Conservation (phyloP, 495 filamentous ascomycete species). For the Annulohypoxylon bovei region DNA sequence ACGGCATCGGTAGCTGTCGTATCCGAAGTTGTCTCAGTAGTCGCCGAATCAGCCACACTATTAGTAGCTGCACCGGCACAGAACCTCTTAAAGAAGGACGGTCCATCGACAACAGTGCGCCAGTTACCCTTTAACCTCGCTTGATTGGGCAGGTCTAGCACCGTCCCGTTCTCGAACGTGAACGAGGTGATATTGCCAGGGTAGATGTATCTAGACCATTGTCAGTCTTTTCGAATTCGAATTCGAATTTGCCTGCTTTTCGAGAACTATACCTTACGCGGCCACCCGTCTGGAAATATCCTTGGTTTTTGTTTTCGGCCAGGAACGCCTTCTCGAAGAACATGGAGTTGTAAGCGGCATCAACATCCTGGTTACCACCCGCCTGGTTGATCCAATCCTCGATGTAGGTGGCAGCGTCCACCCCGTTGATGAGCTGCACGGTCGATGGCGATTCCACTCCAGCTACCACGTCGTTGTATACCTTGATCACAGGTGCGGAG, state of each 20-base stretch:
- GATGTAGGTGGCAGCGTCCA: constrained; percentile 48
- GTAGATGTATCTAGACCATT: constrained; percentile 46
- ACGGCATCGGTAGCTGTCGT: constrained; percentile 25
- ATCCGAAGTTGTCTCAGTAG: constrained; percentile 29
- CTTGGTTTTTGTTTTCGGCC: constrained; percentile 35
- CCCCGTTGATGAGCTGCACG: constrained; percentile 52
- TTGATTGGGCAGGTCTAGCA: constrained; percentile 46
- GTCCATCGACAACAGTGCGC: constrained; percentile 50
- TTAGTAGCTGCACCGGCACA: constrained; percentile 42
- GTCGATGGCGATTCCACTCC: constrained; percentile 37
- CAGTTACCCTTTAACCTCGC: constrained; percentile 50
- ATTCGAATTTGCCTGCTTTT: background rate
- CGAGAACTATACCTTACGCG: constrained; percentile 42
- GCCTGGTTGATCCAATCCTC: constrained; percentile 45
- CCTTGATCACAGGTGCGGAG: constrained; percentile 49
- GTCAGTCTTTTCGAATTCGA: background rate
- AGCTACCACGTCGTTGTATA: constrained; percentile 48
- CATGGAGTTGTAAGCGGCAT: constrained; percentile 61
- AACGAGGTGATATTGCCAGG: constrained; percentile 52
- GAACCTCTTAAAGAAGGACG: constrained; percentile 51
- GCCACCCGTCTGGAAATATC: constrained; percentile 45
- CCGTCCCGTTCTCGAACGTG: constrained; percentile 57
- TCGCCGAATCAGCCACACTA: constrained; percentile 14
- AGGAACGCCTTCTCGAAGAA: constrained; percentile 50
- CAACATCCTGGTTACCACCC: constrained; percentile 53